Percentiles rank a stretch among this genome's conserved stretches.
These are phyloP conservation scores for Kuraishia floccosa DNA, from an alignment of 805 yeast genomes.

Conservation along the genomic window DNA sequence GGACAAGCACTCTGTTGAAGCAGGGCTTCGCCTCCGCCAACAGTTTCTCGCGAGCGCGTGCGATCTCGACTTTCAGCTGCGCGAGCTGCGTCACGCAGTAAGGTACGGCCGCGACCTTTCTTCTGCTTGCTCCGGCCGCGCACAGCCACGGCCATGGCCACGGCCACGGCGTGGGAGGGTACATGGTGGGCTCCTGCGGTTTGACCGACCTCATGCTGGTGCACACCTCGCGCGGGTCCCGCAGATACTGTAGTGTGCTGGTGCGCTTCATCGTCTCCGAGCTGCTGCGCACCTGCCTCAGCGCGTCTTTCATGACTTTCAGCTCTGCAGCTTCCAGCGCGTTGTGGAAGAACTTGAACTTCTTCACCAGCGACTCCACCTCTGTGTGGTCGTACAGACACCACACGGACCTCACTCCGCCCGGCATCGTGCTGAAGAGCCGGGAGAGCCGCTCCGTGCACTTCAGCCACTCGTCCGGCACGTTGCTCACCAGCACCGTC, in stretches of 20 bases:
- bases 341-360: slow-evolving; percentile 16
- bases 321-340: slow-evolving; percentile 28
- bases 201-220: too few relatives aligned
- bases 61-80: slow-evolving; percentile 1
- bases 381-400: slow-evolving; percentile 33
- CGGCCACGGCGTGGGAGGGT: too few relatives aligned
- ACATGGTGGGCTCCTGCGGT: too few relatives aligned
- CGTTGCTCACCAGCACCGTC: slow-evolving; percentile 28
- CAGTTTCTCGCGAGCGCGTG: slow-evolving; percentile 2
- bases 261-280: too few relatives aligned
- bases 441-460: slow-evolving; percentile 13
- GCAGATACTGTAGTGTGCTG: too few relatives aligned
- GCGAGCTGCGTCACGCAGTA: too few relatives aligned
- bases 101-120: too few relatives aligned
- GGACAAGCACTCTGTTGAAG: slow-evolving; percentile 43
- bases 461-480: too few relatives aligned
- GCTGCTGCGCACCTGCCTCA: slow-evolving; percentile 4
- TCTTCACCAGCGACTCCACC: slow-evolving; percentile 19
- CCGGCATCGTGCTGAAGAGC: slow-evolving; percentile 32
- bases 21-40: slow-evolving; percentile 3
- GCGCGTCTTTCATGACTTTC: slow-evolving; percentile 20
- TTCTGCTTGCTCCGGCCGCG: too few relatives aligned
- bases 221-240: too few relatives aligned
- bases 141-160: too few relatives aligned
- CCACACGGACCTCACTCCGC: slow-evolving; percentile 49